Percentiles rank a stretch among this genome's conserved stretches.
phyloP scores from a whole-genome alignment of 1,284 basidiomycete species.

The Hypsizygus ulmarius region DNA sequence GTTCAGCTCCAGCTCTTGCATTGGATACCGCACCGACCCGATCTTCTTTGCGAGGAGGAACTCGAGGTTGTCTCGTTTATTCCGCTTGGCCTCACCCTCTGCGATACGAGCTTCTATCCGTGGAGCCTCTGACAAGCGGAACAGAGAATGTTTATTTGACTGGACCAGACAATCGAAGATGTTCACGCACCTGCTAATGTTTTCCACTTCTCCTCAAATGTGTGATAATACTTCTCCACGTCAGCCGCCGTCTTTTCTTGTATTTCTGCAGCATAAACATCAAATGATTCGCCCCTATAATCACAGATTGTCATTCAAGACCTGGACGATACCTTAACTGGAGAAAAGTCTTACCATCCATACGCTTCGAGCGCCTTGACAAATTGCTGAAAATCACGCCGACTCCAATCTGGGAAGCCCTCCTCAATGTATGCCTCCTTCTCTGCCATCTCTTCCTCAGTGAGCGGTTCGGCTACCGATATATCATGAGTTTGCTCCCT shows the following conservation, averaged over 20 bases:
- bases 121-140: constrained; percentile 61
- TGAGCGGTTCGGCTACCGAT: constrained; percentile 75
- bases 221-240: constrained; percentile 77
- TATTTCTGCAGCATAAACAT: constrained; percentile 82
- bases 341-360: constrained; percentile 64
- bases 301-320: constrained; percentile 4
- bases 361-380: constrained; percentile 80
- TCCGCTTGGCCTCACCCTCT: constrained; percentile 83
- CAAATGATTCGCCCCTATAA: constrained; percentile 67
- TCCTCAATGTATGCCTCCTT: constrained; percentile 79
- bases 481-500: background rate
- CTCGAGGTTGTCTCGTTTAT: constrained; percentile 84
- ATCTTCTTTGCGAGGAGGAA: constrained; percentile 79
- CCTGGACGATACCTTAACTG: background rate
- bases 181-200: constrained; percentile 69
- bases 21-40: constrained; percentile 77
- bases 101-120: constrained; percentile 78
- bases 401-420: constrained; percentile 90
- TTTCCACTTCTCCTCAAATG: constrained; percentile 90
- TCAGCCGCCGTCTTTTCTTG: constrained; percentile 84
- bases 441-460: constrained; percentile 77
- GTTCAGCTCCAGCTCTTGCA: constrained; percentile 93
- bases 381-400: constrained; percentile 92
- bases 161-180: background rate
- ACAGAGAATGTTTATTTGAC: background rate